phyloP scores from a whole-genome alignment of 768 basidiomycete species.

The Auricularia cornea region DNA sequence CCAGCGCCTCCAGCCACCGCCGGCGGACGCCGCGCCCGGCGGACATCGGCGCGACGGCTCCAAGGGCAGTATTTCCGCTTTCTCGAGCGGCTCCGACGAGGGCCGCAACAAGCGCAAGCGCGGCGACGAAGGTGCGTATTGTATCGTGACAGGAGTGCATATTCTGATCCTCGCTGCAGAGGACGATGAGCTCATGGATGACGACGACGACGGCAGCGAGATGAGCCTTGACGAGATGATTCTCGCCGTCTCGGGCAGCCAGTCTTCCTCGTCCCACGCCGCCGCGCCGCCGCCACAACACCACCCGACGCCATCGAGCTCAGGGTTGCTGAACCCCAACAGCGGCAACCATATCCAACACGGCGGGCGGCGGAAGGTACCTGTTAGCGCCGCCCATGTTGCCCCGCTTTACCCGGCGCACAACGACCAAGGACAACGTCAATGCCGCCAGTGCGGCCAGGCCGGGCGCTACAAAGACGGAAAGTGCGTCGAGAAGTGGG shows the following conservation, averaged over 20 bases:
- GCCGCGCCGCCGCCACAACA: constrained; percentile 19
- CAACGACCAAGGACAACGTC: constrained; percentile 61
- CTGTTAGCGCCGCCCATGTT: not conserved
- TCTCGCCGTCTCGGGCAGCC: constrained; percentile 27
- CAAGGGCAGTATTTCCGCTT: not conserved
- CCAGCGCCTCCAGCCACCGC: not conserved
- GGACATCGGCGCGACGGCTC: not conserved
- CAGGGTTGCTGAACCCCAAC: not conserved
- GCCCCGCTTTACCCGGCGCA: constrained; percentile 14
- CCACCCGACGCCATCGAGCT: not conserved
- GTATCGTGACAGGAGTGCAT: not conserved
- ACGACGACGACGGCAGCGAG: constrained; percentile 16
- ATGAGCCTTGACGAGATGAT: constrained; percentile 41
- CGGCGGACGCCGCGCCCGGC: not conserved
- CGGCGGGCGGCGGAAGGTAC: not conserved
- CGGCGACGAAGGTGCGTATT: not conserved
- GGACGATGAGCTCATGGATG: not conserved
- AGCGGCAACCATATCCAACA: not conserved
- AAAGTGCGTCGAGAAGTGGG: constrained; percentile 85
- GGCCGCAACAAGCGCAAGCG: not conserved
- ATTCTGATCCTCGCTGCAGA: not conserved
- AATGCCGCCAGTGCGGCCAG: constrained; percentile 67
- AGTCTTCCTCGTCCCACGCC: constrained; percentile 12
- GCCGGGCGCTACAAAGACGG: constrained; percentile 74
- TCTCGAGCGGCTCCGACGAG: too few species aligned